Base-by-base conservation (phyloP, 495 filamentous ascomycete genomes). In the Penicillium steckii region DNA sequence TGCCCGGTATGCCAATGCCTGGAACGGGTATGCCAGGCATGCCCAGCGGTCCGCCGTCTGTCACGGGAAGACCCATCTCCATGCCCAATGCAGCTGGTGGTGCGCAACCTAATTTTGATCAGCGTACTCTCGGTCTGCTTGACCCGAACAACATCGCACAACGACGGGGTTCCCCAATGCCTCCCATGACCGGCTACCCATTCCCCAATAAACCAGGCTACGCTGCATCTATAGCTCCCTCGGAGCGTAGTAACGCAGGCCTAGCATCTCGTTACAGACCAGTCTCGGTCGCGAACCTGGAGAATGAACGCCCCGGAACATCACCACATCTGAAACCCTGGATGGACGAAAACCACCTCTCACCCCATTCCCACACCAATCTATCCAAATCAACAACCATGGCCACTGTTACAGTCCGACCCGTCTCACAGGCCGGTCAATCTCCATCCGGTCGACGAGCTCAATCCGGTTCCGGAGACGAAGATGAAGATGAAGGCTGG, bases 221-320 rank as follows among this genome's bases (percentile, higher is more conserved):
- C 64, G 76, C 86, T 0, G 74, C 87, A 3, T 88, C 85, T 3
- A 93, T 97, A 49, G 92, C 94, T 4, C 95, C 94, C 4, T 95
- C 89, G 1, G 94, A 98, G 71, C 86, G 94, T 44, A 96, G 90
- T 71, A 97, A 91, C 65, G 79, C 97, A 50, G 95, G 94, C 3
- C 73, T 93, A 43, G 89, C 93, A 21, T 84, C 89, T 29, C 85
- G 94, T n/a, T 98, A 98, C 70, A 84, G 95, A 12, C 92, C 95
- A 1, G 91, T 98, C 0, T 92, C 89, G 2, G 69, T 65, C 21
- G 63, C 73, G 30, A 54, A 63, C 55, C 52, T 62, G 60, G 52
- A 75, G 67, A 50, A 54, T 69, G 37, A 61, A 62, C 57, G 77
- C 8, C 80, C 73, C 18, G 65, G 71, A 48, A 76, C 78, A 59